Percentiles rank a stretch among this genome's conserved stretches.
phyloP scores from a whole-genome alignment of 176 grass and related monocot genomes.

The Pontederia crassipes region DNA sequence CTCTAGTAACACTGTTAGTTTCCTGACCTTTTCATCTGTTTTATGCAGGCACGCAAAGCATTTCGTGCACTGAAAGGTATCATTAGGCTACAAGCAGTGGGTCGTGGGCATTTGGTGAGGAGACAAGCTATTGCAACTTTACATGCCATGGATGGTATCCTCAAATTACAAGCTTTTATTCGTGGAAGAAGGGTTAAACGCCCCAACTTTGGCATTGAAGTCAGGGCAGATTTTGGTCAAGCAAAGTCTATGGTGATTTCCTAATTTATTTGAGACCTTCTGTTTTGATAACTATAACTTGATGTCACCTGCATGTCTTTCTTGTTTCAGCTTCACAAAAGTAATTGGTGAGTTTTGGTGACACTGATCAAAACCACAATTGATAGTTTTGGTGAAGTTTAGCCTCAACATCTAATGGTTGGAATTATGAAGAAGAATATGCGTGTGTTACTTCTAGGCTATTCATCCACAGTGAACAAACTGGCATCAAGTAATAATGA shows the following conservation, averaged over 20 bases:
- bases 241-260: conserved; percentile 29
- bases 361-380: no score
- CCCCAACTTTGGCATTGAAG: conserved; percentile 17
- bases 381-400: no score
- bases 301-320: no score
- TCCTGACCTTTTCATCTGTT: background rate
- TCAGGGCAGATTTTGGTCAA: conserved; percentile 26
- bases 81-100: conserved; percentile 86
- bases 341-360: no score
- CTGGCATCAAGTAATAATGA: no score
- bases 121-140: conserved; percentile 78
- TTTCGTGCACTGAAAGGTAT: conserved; percentile 87
- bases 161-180: conserved; percentile 70
- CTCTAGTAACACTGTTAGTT: no score
- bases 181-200: conserved; percentile 61
- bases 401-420: no score
- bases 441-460: no score
- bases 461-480: no score
- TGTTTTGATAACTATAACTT: no score
- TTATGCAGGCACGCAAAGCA: conserved; percentile 67
- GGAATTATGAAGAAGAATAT: no score
- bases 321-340: no score
- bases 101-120: conserved; percentile 87
- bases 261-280: background rate
- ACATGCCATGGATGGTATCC: conserved; percentile 45